phyloP scores from a whole-genome alignment of 306 rosid genomes.

The Sphenostylis stenocarpa region DNA sequence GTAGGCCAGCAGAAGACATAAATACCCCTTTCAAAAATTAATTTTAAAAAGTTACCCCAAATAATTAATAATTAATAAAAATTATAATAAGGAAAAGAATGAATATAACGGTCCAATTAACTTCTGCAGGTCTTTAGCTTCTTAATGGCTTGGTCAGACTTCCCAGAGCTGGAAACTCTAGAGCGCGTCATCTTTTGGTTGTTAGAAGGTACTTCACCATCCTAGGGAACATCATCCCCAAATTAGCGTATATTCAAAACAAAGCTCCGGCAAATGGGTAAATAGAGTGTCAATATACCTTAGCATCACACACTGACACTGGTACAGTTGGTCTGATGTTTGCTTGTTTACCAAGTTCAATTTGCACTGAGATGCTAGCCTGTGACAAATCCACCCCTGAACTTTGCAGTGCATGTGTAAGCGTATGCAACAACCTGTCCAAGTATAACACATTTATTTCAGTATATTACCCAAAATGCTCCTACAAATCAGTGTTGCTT shows the following conservation, averaged over 20 bases:
- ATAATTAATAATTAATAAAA: slow-evolving; percentile 70
- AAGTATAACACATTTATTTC: slow-evolving; percentile 24
- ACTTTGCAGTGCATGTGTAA: slow-evolving; percentile 83
- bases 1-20: slow-evolving; percentile 47
- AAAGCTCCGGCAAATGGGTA: neutral
- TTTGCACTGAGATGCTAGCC: slow-evolving; percentile 93
- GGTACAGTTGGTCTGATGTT: slow-evolving; percentile 43
- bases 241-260: neutral
- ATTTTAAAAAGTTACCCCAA: slow-evolving; percentile 40
- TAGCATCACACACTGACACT: slow-evolving; percentile 43
- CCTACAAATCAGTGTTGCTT: neutral
- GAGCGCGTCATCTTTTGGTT: slow-evolving; percentile 51
- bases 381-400: slow-evolving; percentile 97
- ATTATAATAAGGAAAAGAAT: slow-evolving; percentile 44
- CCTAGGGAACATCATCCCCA: slow-evolving; percentile 51
- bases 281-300: slow-evolving; percentile 48
- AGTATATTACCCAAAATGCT: slow-evolving; percentile 22
- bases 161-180: slow-evolving; percentile 50
- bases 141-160: slow-evolving; percentile 63
- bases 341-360: slow-evolving; percentile 79
- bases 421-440: slow-evolving; percentile 78
- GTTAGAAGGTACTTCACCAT: slow-evolving; percentile 48
- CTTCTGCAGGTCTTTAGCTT: slow-evolving; percentile 66
- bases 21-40: slow-evolving; percentile 48
- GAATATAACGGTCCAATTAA: slow-evolving; percentile 48